phyloP scores from a whole-genome alignment of 805 yeast genomes.

The Hanseniaspora singularis region DNA sequence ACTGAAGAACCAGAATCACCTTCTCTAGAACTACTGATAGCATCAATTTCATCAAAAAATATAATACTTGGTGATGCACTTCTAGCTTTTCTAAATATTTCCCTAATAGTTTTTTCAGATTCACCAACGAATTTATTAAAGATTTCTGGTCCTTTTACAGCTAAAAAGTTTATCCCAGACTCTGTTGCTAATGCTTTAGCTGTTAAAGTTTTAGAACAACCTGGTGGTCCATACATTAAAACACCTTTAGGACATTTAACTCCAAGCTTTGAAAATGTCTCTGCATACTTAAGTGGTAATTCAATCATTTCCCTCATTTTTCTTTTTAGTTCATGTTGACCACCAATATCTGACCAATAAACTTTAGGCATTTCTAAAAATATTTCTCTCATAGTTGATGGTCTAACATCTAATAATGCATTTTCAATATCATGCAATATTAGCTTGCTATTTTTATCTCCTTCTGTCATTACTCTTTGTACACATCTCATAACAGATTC shows the following conservation, averaged over 20 bases:
- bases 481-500: conserved; percentile 83
- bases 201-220: conserved; percentile 88
- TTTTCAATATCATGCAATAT: conserved; percentile 46
- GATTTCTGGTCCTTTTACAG: conserved; percentile 94
- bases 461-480: conserved; percentile 38
- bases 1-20: conserved; percentile 50
- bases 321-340: conserved; percentile 71
- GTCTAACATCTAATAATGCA: conserved; percentile 71
- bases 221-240: conserved; percentile 92
- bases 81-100: conserved; percentile 82
- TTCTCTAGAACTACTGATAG: conserved; percentile 68
- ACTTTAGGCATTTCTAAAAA: conserved; percentile 90
- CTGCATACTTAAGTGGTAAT: conserved; percentile 74
- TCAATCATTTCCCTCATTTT: conserved; percentile 84
- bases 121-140: conserved; percentile 95
- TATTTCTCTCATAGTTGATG: conserved; percentile 95
- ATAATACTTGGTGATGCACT: conserved; percentile 92
- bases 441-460: conserved; percentile 29
- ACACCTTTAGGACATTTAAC: conserved; percentile 89
- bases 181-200: conserved; percentile 95
- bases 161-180: conserved; percentile 82
- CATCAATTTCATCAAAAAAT: conserved; percentile 95
- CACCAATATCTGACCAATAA: conserved; percentile 90
- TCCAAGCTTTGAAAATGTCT: conserved; percentile 64
- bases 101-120: conserved; percentile 84